Evolutionary conservation across 495 filamentous ascomycete species (phyloP).

Genomic region (Hyaloscypha bicolor): DNA sequence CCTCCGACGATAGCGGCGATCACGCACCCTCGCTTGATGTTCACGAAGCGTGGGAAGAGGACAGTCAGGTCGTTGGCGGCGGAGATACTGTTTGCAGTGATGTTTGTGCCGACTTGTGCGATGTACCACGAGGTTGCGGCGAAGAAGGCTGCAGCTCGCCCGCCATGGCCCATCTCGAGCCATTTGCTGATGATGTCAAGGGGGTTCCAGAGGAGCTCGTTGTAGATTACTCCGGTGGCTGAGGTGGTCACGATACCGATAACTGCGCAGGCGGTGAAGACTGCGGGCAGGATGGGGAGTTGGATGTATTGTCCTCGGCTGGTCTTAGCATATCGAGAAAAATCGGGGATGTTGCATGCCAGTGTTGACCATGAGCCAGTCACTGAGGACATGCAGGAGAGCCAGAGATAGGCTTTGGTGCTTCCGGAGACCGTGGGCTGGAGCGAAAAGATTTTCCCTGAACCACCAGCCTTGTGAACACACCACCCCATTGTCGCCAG

Average conservation of each 20-base stretch:
- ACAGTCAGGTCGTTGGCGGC: slow-evolving; percentile 62
- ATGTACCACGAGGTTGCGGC: slow-evolving; percentile 52
- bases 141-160: slow-evolving; percentile 59
- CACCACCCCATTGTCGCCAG: slow-evolving; percentile 58
- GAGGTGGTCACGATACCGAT: slow-evolving; percentile 55
- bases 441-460: slow-evolving; percentile 47
- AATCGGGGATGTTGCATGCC: slow-evolving; percentile 60
- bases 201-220: slow-evolving; percentile 82
- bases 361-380: slow-evolving; percentile 48
- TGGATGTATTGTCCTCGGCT: slow-evolving; percentile 57
- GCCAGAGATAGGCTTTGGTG: slow-evolving; percentile 43
- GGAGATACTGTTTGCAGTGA: slow-evolving; percentile 59
- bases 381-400: slow-evolving; percentile 47
- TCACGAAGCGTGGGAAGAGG: slow-evolving; percentile 59
- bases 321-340: slow-evolving; percentile 58
- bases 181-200: slow-evolving; percentile 74
- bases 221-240: slow-evolving; percentile 55
- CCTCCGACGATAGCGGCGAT: slow-evolving; percentile 53
- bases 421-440: slow-evolving; percentile 44
- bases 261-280: slow-evolving; percentile 56
- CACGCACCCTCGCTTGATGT: slow-evolving; percentile 58
- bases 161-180: slow-evolving; percentile 67
- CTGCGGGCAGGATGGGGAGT: slow-evolving; percentile 58
- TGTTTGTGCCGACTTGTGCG: slow-evolving; percentile 60
- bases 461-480: slow-evolving; percentile 48